These are phyloP conservation scores for Colletotrichum higginsianum DNA, from an alignment of 2,329 filamentous ascomycete genomes.

Conservation along the genomic window DNA sequence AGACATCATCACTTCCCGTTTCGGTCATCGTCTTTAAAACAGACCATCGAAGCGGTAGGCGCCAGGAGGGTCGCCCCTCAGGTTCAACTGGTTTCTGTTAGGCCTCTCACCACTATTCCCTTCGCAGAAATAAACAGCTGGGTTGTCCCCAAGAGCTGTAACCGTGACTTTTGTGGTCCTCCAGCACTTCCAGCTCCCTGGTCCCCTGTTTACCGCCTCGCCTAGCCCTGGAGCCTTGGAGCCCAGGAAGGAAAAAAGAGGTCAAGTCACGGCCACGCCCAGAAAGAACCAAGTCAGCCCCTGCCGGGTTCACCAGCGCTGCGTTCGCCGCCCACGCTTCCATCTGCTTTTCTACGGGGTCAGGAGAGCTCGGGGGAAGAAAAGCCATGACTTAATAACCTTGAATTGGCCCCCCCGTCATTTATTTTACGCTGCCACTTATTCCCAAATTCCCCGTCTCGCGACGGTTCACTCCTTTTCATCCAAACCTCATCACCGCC, in stretches of 20 bases:
- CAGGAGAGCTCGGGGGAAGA: constrained; percentile 28
- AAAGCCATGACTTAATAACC: constrained; percentile 39
- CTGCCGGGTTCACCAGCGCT: constrained; percentile 21
- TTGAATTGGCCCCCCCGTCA: constrained; percentile 32
- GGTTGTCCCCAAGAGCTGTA: constrained; percentile 29
- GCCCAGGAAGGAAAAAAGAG: neutral
- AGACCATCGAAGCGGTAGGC: constrained; percentile 1
- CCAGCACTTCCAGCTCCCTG: constrained; percentile 27
- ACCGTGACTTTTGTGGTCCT: constrained; percentile 38
- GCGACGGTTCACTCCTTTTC: constrained; percentile 7
- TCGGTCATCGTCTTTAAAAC: constrained; percentile 9
- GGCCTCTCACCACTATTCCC: constrained; percentile 23
- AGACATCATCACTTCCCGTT: constrained; percentile 22
- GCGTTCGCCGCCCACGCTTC: constrained; percentile 28
- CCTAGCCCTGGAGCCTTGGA: constrained; percentile 40
- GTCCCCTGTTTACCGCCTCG: constrained; percentile 32
- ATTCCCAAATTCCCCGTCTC: neutral
- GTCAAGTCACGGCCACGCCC: constrained; percentile 29
- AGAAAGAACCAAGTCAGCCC: constrained; percentile 20
- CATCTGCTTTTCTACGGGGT: constrained; percentile 31
- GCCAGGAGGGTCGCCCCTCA: constrained; percentile 31
- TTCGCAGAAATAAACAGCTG: constrained; percentile 17
- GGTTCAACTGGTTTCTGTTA: constrained; percentile 27
- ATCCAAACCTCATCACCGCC: too few relatives aligned
- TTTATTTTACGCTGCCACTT: neutral